Evolutionary conservation across 2,329 filamentous ascomycete genomes (phyloP), one percentile per base, ranked within the genome.

Genomic region (Tolypocladium inflatum): DNA sequence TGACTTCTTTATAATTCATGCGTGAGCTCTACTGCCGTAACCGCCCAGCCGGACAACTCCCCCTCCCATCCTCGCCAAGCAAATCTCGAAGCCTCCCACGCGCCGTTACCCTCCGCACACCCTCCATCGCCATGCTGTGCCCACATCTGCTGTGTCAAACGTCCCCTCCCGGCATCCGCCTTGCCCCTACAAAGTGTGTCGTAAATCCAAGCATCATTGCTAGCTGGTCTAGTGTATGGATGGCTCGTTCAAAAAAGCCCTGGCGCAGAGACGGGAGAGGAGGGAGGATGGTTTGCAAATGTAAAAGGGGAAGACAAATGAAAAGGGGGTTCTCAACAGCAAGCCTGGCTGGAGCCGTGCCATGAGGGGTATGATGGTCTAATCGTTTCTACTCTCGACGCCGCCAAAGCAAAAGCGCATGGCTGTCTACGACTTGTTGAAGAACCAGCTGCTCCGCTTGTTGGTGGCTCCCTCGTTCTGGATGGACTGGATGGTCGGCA

Each of bases 371-470:
- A 60, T 65, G 60, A 55, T 56, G 42, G 45, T 60, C 59, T 58
- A 61, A 48, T 55, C 55, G 55, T 53, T 52, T 57, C 59, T 61
- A 58, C 52, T 58, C 59, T 55, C 50, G 57, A 56, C 41, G 56
- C 54, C 41, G 54, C 17, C 42, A 38, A 58, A 48, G 55, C 52
- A 57, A 57, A 55, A 23, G 19, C 30, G 43, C 19, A 13, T 13
- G 42, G 33, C 19, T 23, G 57, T 65, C 65, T 73, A 78, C 65
- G 74, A 78, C 75, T 86, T 85, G 73, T 86, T 84, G 73, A 88
- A 89, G 76, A 89, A 89, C 86, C 86, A 89, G 71, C 85, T 89
- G 67, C 81, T 84, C 66, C 87, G 80, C 81, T 89, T 90, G 74
- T 76, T 80, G 65, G 72, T 70, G 65, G 61, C 63, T 63, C 74